Conservation (phyloP, 257 asterid genomes). For the Salvia miltiorrhiza region DNA sequence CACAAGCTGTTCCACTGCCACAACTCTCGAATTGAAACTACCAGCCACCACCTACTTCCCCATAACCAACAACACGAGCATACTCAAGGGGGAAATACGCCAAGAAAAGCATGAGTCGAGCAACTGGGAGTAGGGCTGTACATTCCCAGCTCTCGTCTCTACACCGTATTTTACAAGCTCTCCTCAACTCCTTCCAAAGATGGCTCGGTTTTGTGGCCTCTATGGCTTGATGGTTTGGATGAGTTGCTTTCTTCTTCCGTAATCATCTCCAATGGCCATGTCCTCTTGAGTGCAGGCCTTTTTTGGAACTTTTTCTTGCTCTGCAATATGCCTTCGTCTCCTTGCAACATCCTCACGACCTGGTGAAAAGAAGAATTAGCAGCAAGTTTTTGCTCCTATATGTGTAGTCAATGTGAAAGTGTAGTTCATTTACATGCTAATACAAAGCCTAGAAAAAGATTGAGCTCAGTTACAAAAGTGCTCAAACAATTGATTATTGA, state of each 20-base stretch:
- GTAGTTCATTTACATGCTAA: background rate
- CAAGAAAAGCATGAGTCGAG: background rate
- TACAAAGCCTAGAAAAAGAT: background rate
- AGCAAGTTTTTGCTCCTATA: background rate
- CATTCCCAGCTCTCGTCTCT: constrained; percentile 24
- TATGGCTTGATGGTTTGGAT: constrained; percentile 22
- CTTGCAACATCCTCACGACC: constrained; percentile 76
- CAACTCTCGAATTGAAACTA: background rate
- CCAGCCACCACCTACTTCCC: constrained; percentile 11
- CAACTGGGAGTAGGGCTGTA: constrained; percentile 17
- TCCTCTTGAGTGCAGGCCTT: constrained; percentile 66
- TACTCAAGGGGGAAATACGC: background rate
- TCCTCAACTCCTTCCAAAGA: constrained; percentile 8
- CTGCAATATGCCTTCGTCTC: constrained; percentile 51
- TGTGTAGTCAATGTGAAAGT: background rate
- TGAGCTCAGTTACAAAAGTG: background rate
- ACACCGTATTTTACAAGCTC: background rate
- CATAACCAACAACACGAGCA: background rate
- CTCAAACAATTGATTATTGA: background rate
- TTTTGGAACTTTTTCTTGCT: constrained; percentile 67
- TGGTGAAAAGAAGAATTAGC: constrained; percentile 7
- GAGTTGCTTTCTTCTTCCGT: constrained; percentile 40
- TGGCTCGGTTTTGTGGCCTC: constrained; percentile 24
- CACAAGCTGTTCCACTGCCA: constrained; percentile 7
- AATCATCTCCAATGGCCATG: constrained; percentile 39